These are phyloP conservation scores for Aspergillus candidus DNA, from an alignment of 2,329 filamentous ascomycete species.

Conservation along the genomic window DNA sequence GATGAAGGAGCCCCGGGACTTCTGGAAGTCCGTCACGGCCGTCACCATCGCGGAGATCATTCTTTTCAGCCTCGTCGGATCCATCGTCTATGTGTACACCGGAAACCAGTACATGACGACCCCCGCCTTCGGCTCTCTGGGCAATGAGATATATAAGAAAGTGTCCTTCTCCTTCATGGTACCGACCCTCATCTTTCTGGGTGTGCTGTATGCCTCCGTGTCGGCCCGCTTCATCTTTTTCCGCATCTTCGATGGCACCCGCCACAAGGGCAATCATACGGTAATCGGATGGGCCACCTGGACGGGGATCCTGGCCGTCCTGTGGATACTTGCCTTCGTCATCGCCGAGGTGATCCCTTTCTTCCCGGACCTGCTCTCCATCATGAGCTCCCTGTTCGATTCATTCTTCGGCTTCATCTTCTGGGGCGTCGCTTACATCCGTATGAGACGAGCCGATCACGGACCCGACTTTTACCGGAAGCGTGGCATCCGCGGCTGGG, in stretches of 20 bases:
- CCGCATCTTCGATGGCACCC: constrained; percentile 72
- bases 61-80: constrained; percentile 75
- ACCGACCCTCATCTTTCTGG: constrained; percentile 85
- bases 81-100: constrained; percentile 77
- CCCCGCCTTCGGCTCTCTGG: constrained; percentile 79
- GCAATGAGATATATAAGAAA: constrained; percentile 72
- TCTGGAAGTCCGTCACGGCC: constrained; percentile 86
- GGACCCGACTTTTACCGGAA: constrained; percentile 37
- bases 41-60: constrained; percentile 85
- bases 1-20: constrained; percentile 76
- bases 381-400: constrained; percentile 70
- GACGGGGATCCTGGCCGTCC: constrained; percentile 59
- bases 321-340: constrained; percentile 83
- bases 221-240: constrained; percentile 90
- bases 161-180: constrained; percentile 93
- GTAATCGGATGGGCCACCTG: constrained; percentile 73
- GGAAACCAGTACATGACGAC: constrained; percentile 84
- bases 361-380: constrained; percentile 64
- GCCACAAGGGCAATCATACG: constrained; percentile 76
- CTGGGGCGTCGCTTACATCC: constrained; percentile 49
- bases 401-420: constrained; percentile 82
- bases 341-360: constrained; percentile 92
- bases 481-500: constrained; percentile 39
- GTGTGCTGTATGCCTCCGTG: constrained; percentile 84
- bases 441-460: constrained; percentile 38